These are phyloP conservation scores for Phytopythium cucurbitacearum DNA, from an alignment of 352 stramenopile genomes.

Conservation along the genomic window DNA sequence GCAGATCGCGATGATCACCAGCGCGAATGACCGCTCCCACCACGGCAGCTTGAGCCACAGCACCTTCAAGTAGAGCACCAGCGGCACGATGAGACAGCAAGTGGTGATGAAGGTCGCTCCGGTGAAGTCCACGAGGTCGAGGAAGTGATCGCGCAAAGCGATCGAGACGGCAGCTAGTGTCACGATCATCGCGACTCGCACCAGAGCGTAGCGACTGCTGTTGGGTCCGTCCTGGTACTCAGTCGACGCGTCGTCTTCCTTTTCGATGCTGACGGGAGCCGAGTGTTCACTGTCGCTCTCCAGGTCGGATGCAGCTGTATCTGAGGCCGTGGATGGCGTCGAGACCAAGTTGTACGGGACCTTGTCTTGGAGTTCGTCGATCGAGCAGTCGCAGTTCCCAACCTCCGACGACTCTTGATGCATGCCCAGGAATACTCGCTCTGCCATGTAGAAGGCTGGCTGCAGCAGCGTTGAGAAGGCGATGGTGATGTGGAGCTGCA, in stretches of 20 bases:
- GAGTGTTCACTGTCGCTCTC: constrained; percentile 14
- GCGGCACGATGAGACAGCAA: constrained; percentile 30
- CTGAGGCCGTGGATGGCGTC: constrained; percentile 9
- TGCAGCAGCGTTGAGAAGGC: constrained; percentile 44
- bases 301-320: background rate
- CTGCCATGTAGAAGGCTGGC: constrained; percentile 40
- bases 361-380: constrained; percentile 25
- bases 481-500: constrained; percentile 50
- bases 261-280: constrained; percentile 14
- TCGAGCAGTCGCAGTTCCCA: constrained; percentile 13
- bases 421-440: constrained; percentile 45
- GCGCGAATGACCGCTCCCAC: constrained; percentile 25
- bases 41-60: constrained; percentile 25
- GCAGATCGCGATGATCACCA: constrained; percentile 19
- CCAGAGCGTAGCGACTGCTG: constrained; percentile 18
- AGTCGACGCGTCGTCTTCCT: constrained; percentile 8
- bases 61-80: constrained; percentile 34
- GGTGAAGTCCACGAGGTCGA: constrained; percentile 34
- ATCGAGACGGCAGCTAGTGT: constrained; percentile 22
- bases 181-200: constrained; percentile 28
- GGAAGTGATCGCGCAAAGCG: constrained; percentile 23
- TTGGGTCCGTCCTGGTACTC: constrained; percentile 22
- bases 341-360: constrained; percentile 24
- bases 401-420: constrained; percentile 29
- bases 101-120: constrained; percentile 26